phyloP scores from a whole-genome alignment of 306 rosid genomes.

The Fagus crenata region DNA sequence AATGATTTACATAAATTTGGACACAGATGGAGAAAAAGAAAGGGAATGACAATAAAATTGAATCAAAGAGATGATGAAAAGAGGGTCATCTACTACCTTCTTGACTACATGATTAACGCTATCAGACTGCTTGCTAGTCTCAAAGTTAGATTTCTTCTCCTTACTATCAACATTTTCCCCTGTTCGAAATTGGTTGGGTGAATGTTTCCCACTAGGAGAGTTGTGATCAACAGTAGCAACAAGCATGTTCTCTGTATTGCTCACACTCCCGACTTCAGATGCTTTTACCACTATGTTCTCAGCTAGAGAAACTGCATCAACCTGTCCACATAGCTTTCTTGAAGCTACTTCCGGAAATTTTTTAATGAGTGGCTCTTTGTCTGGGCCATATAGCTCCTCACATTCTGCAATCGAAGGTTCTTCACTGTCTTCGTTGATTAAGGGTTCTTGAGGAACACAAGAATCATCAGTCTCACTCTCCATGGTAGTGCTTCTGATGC shows the following conservation, averaged over 20 bases:
- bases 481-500: conserved; percentile 22
- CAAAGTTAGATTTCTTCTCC: conserved; percentile 44
- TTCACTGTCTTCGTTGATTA: conserved; percentile 47
- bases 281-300: conserved; percentile 36
- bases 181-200: conserved; percentile 33
- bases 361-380: conserved; percentile 53
- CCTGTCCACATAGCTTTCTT: conserved; percentile 32
- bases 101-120: conserved; percentile 44
- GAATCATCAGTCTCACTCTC: conserved; percentile 44
- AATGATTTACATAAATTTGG: background rate
- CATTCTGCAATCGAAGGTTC: conserved; percentile 73
- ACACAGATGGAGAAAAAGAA: background rate
- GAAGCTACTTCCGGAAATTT: conserved; percentile 45
- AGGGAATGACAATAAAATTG: background rate
- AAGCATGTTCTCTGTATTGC: conserved; percentile 27
- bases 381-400: conserved; percentile 89
- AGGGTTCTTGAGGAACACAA: conserved; percentile 52
- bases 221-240: conserved; percentile 26
- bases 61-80: conserved; percentile 8
- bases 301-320: conserved; percentile 33
- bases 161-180: conserved; percentile 32
- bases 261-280: conserved; percentile 38
- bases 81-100: conserved; percentile 52
- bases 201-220: conserved; percentile 36
- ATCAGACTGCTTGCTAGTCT: conserved; percentile 45